These are phyloP conservation scores for Ophiocordyceps australis DNA, from an alignment of 2,329 filamentous ascomycete genomes.

Conservation along the genomic window DNA sequence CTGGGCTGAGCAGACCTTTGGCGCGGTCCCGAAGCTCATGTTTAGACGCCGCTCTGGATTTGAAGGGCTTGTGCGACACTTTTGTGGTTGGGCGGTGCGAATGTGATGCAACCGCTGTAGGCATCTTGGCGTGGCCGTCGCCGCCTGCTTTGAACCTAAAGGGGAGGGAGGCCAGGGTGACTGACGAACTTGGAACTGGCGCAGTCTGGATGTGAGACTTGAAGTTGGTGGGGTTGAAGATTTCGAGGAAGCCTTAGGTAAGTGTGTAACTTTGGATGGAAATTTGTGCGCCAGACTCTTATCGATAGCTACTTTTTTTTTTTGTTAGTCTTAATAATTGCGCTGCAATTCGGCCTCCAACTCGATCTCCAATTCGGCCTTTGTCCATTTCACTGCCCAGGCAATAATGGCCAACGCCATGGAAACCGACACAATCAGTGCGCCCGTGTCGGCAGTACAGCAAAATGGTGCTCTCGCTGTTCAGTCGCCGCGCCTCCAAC, in stretches of 20 bases:
- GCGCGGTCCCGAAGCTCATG: slow-evolving; percentile 65
- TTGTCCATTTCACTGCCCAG: slow-evolving; percentile 3
- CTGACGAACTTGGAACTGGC: not conserved
- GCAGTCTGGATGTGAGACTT: no score
- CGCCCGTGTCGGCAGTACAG: slow-evolving; percentile 16
- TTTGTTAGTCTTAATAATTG: no score
- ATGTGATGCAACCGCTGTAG: slow-evolving; percentile 47
- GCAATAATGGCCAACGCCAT: slow-evolving; percentile 10
- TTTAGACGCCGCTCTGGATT: slow-evolving; percentile 81
- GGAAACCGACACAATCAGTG: slow-evolving; percentile 17
- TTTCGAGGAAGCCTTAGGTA: no score
- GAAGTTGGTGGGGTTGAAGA: no score
- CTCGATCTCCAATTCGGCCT: slow-evolving; percentile 1
- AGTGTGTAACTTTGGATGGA: not conserved
- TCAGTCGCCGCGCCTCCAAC: slow-evolving; percentile 28
- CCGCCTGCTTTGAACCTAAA: slow-evolving; percentile 77
- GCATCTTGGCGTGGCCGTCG: slow-evolving; percentile 59
- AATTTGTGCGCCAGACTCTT: not conserved
- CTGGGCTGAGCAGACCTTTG: slow-evolving; percentile 44
- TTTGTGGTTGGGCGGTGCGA: slow-evolving; percentile 92
- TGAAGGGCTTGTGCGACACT: slow-evolving; percentile 73
- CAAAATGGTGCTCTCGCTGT: slow-evolving; percentile 35
- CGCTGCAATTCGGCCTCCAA: slow-evolving; percentile 10
- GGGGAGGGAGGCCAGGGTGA: slow-evolving; percentile 54
- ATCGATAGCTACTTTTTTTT: no score